Evolutionary conservation across 2,329 filamentous ascomycete species (phyloP), one percentile per base, ranked within the genome.

Genomic region (Purpureocillium lavendulum): DNA sequence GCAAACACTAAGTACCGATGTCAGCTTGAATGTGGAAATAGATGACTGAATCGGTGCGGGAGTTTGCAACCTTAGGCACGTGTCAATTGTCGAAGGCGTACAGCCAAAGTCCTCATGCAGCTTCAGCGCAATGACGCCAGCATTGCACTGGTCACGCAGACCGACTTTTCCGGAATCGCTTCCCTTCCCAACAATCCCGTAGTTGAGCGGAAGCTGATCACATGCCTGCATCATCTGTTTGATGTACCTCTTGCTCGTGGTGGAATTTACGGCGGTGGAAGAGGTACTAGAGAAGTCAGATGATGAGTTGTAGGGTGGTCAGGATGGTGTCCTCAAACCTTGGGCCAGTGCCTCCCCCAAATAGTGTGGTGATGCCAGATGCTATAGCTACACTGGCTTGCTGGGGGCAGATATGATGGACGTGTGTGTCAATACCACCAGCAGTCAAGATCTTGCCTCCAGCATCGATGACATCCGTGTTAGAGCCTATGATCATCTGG

Each of bases 31-130:
- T n/a, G n/a, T n/a, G n/a, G n/a, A n/a, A n/a, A n/a, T n/a, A n/a
- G n/a, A n/a, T n/a, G n/a, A n/a, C n/a, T n/a, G n/a, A n/a, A n/a
- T n/a, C n/a, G n/a, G n/a, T n/a, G n/a, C n/a, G n/a, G n/a, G n/a
- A n/a, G n/a, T n/a, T n/a, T n/a, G n/a, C n/a, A n/a, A n/a, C 1
- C 66, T 66, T 10, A 94, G 73, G 54, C 90, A 96, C 2, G 83
- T 73, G 59, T 97, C 89, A 54, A 97, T 97, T 16, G 87, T 88
- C 1, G 87, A 84, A 0, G 90, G 90, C 1, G 90, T 96, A 15
- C 76, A 80, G 39, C 90, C 90, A 90, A 90, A 97, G 61, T 97
- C 90, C 64, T 97, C 90, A 60, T 97, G 90, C 7, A 97, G 71
- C 61, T 97, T 97, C 44, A 97, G 73, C 7, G 90, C 90, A 50